phyloP scores from a whole-genome alignment of 768 basidiomycete genomes.

The Xerocomus brunneocitrinus region DNA sequence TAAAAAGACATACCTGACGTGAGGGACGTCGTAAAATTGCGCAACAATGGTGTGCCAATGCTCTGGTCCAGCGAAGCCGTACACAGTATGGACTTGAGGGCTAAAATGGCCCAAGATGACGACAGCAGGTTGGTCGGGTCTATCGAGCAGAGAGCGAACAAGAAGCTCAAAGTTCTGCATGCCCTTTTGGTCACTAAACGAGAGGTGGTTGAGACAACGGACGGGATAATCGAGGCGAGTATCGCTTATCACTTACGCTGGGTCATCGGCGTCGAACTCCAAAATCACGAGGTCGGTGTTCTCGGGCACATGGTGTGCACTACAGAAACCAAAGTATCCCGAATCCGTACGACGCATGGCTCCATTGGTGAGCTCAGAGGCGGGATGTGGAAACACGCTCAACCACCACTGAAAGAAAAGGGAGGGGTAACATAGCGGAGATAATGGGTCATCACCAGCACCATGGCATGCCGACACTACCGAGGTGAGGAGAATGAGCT shows the following conservation, averaged over 20 bases:
- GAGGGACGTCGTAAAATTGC: slow-evolving; percentile 96
- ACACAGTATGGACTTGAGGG: slow-evolving; percentile 71
- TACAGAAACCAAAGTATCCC: slow-evolving; percentile 94
- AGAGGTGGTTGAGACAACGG: background rate
- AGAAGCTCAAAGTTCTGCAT: slow-evolving; percentile 89
- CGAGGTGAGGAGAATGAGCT: background rate
- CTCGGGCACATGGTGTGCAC: slow-evolving; percentile 89
- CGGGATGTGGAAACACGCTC: slow-evolving; percentile 94
- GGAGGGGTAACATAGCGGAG: slow-evolving; percentile 85
- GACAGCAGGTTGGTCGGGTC: slow-evolving; percentile 89
- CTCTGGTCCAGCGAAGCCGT: slow-evolving; percentile 89
- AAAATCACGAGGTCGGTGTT: slow-evolving; percentile 90
- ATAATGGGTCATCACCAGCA: slow-evolving; percentile 85
- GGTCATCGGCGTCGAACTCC: slow-evolving; percentile 91
- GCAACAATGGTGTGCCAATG: slow-evolving; percentile 87
- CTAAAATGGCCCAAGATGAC: slow-evolving; percentile 94
- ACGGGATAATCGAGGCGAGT: background rate
- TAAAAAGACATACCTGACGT: slow-evolving; percentile 53
- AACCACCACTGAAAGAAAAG: slow-evolving; percentile 98
- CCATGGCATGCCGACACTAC: slow-evolving; percentile 92
- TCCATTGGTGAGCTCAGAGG: slow-evolving; percentile 96
- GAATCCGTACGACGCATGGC: slow-evolving; percentile 91
- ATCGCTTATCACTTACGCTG: slow-evolving; percentile 53
- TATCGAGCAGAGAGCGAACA: slow-evolving; percentile 83
- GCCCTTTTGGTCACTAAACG: slow-evolving; percentile 56